A percentile compares a stretch with the other conserved stretches of the same genome.
These are phyloP conservation scores for Cytospora leucostoma DNA, from an alignment of 2,329 filamentous ascomycete genomes.

Conservation along the genomic window DNA sequence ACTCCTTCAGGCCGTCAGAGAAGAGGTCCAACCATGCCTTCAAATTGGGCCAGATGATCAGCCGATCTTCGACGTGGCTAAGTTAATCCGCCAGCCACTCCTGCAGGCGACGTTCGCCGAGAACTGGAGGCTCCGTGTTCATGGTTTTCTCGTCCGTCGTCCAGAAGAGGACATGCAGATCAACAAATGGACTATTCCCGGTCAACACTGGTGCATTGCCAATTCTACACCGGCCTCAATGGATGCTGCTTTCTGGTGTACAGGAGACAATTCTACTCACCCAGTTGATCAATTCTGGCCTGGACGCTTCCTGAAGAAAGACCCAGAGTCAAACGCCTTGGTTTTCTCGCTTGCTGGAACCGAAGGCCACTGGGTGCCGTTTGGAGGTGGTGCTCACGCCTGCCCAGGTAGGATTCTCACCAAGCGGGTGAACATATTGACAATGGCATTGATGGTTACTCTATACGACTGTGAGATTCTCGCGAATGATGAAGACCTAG, in stretches of 20 bases:
- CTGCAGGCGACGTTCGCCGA: not conserved
- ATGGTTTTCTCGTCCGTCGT: not conserved
- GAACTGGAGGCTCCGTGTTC: not conserved
- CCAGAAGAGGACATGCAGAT: not conserved
- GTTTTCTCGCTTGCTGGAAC: not conserved
- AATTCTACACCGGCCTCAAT: not conserved
- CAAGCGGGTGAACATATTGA: not conserved
- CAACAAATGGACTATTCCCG: not conserved
- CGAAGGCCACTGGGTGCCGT: not conserved
- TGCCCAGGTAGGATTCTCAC: conserved; percentile 1
- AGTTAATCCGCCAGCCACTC: not conserved
- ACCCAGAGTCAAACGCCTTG: conserved; percentile 1
- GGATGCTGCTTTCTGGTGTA: conserved; percentile 1
- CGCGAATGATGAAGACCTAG: not conserved
- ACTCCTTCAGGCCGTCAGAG: not conserved
- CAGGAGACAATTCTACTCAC: not conserved
- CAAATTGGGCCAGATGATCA: not conserved
- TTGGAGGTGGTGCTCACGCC: not conserved
- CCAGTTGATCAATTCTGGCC: not conserved
- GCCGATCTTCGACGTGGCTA: not conserved
- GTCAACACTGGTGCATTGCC: conserved; percentile 1
- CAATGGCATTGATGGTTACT: not conserved
- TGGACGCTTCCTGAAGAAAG: conserved; percentile 1
- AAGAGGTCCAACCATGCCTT: not conserved
- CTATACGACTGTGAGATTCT: conserved; percentile 1